Evolutionary conservation across 2,329 filamentous ascomycete genomes (phyloP), one percentile per base, ranked within the genome.

Genomic region (Nothopassalora personata): DNA sequence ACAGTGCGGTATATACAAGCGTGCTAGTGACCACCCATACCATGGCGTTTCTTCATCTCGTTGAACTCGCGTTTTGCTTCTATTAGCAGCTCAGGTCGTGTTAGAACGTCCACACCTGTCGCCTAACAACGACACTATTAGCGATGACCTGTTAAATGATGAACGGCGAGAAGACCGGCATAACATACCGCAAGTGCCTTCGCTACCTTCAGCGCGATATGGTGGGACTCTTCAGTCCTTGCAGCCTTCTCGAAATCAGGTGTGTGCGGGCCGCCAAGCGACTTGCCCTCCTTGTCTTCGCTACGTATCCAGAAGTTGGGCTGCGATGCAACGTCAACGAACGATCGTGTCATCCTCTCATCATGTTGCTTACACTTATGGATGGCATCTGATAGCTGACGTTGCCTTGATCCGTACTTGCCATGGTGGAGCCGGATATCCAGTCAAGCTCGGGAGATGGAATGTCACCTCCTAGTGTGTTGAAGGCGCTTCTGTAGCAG

Each of bases 401-500:
- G 61, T 86, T 78, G 0, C 83, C 84, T 71, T 85, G 82, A 66
- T 86, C 83, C 0, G 82, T 84, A 62, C 80, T 83, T 4, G 83
- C 82, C 46, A 75, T 77, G n/a, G 77, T 79, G 27, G 71, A 67
- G 0, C 78, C 77, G 4, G 70, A 66, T 9, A 76, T 68, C 54
- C 75, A 70, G 57, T 80, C 79, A 6, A 77, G 52, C 2, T 78
- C 76, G 10, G 73, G 72, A 1, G 61, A 60, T 0, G 73, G 69
- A 1, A 77, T 74, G 3, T 65, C 60, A 1, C 75, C 71, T 10
- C 69, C 71, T 52, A 74, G 60, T 53, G 60, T 23, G 60, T 71
- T 68, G 70, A 76, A 70, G 52, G 69, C 56, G n/a, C 39, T 43
- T 5, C 39, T 15, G 39, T 43, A 43, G 39, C 39, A 43, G 39